phyloP scores from a whole-genome alignment of 2,329 filamentous ascomycete genomes.

The Beauveria pseudobassiana region DNA sequence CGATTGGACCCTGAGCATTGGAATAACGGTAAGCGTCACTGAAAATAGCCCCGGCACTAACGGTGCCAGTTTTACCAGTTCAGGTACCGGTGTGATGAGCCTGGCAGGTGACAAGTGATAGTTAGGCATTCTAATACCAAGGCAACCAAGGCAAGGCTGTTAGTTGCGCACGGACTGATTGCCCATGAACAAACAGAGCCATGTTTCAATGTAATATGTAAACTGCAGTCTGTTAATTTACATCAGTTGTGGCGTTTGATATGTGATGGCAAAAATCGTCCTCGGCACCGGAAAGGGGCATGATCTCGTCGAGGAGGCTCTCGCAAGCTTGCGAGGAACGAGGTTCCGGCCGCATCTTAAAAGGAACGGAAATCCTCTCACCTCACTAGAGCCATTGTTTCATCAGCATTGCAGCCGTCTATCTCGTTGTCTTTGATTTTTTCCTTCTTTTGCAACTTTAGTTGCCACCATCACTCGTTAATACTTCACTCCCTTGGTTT shows the following conservation, averaged over 20 bases:
- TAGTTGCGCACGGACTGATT: conserved; percentile 6
- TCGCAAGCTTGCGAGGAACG: background rate
- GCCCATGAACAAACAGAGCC: conserved; percentile 2
- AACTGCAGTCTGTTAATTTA: background rate
- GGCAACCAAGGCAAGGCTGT: background rate
- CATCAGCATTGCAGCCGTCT: conserved; percentile 4
- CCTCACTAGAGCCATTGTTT: background rate
- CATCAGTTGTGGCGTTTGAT: conserved; percentile 5
- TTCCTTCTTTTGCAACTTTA: background rate
- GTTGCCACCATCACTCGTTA: background rate
- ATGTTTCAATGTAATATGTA: conserved; percentile 3
- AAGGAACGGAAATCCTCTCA: background rate
- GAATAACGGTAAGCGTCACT: background rate
- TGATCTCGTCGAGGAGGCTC: background rate
- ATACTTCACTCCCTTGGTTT: conserved; percentile 1
- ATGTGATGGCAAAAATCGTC: background rate
- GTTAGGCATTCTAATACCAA: background rate
- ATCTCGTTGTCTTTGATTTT: conserved; percentile 1
- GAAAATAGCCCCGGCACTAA: background rate
- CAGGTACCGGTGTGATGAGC: conserved; percentile 6
- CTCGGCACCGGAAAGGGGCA: background rate
- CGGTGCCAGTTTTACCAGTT: background rate
- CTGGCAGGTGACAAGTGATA: conserved; percentile 1
- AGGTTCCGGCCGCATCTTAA: background rate
- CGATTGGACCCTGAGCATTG: background rate